Percentiles rank a stretch among this genome's conserved stretches.
These are phyloP conservation scores for Phyllostachys edulis DNA, from an alignment of 176 grass and related monocot genomes.

Conservation along the genomic window DNA sequence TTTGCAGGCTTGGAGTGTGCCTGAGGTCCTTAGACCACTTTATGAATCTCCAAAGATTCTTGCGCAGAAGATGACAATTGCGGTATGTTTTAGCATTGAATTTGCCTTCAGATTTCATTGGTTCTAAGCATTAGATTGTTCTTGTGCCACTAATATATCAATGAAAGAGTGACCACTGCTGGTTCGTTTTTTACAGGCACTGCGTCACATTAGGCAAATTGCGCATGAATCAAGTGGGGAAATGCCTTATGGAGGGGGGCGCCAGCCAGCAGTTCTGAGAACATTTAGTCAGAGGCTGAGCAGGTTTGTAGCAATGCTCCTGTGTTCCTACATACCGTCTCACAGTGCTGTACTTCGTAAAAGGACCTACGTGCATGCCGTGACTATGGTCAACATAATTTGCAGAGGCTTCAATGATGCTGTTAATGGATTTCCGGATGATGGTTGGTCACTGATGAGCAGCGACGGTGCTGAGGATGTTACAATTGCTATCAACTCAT, in stretches of 20 bases:
- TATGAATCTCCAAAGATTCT: slow-evolving; percentile 97
- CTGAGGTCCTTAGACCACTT: slow-evolving; percentile 89
- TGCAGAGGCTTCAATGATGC: slow-evolving; percentile 95
- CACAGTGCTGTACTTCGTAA: background rate
- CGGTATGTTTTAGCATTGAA: slow-evolving; percentile 49
- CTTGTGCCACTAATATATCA: background rate
- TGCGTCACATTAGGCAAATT: slow-evolving; percentile 92
- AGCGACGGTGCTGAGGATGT: slow-evolving; percentile 91
- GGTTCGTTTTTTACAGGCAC: slow-evolving; percentile 49
- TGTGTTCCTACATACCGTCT: background rate
- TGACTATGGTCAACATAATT: slow-evolving; percentile 16
- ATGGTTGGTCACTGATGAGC: slow-evolving; percentile 84
- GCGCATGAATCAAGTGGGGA: slow-evolving; percentile 77
- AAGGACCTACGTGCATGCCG: background rate
- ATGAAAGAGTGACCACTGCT: background rate
- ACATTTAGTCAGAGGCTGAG: slow-evolving; percentile 94
- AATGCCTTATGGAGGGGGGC: slow-evolving; percentile 72
- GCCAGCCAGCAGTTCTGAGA: slow-evolving; percentile 79
- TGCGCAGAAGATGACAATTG: slow-evolving; percentile 92
- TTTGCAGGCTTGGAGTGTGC: slow-evolving; percentile 90
- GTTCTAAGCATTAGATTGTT: background rate
- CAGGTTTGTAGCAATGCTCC: slow-evolving; percentile 53
- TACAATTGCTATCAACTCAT: slow-evolving; percentile 77
- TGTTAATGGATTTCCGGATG: slow-evolving; percentile 87
- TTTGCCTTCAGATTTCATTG: slow-evolving; percentile 2